These are phyloP conservation scores for Glycine latifolia DNA, from an alignment of 306 rosid species.

Conservation along the genomic window DNA sequence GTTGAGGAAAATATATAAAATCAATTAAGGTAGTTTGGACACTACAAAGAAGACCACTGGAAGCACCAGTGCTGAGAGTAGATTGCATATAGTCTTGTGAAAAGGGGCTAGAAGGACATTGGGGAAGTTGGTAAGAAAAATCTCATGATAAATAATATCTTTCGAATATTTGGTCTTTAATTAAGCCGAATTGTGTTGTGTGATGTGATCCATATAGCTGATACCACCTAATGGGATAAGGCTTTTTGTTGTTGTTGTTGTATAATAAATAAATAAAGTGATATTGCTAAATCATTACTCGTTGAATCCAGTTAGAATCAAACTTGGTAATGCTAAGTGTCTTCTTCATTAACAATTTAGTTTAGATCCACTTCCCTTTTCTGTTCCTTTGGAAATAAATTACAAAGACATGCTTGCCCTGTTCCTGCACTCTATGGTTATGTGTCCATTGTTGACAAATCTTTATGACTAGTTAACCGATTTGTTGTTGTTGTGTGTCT, in stretches of 20 bases:
- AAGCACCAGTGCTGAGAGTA: too few species aligned
- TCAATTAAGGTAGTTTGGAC: too few species aligned
- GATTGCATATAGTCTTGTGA: too few species aligned
- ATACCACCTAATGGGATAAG: too few species aligned
- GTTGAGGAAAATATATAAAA: too few species aligned
- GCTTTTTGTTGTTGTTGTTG: background rate
- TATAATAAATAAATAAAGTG: constrained; percentile 7
- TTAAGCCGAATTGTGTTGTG: background rate
- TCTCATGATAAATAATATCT: background rate
- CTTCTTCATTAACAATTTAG: background rate
- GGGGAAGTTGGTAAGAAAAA: background rate
- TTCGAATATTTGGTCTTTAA: too few species aligned
- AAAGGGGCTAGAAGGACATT: too few species aligned
- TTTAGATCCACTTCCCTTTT: background rate
- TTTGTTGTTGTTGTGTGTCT: constrained; percentile 14
- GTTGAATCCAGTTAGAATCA: background rate
- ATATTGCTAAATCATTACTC: background rate
- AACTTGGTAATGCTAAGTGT: background rate
- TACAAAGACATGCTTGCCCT: background rate
- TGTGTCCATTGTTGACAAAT: constrained; percentile 7
- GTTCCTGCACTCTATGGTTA: constrained; percentile 1
- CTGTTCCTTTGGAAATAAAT: constrained; percentile 23
- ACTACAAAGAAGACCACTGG: too few species aligned
- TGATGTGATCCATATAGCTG: background rate
- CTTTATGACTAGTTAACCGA: constrained; percentile 9